Conservation (phyloP, 371 early-diverging fungal species). For the Basidiobolus meristosporus region DNA sequence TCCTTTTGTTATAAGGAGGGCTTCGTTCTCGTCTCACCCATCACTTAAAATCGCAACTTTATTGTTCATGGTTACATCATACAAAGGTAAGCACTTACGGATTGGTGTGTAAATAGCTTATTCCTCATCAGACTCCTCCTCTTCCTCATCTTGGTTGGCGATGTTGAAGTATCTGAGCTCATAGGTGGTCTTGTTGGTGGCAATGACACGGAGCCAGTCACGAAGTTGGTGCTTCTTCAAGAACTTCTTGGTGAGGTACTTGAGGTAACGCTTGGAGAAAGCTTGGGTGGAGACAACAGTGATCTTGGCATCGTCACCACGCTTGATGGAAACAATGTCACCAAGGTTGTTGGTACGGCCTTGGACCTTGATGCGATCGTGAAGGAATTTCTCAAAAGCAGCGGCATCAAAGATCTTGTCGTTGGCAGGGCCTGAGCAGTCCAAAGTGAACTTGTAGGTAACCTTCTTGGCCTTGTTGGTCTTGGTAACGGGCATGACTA, state of each 20-base stretch:
- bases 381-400: conserved; percentile 93
- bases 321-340: conserved; percentile 67
- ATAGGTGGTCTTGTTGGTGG: conserved; percentile 78
- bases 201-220: conserved; percentile 95
- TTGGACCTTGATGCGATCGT: conserved; percentile 94
- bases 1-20: too few relatives aligned
- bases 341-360: conserved; percentile 93
- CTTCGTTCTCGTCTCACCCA: too few relatives aligned
- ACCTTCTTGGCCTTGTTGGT: conserved; percentile 12
- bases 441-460: conserved; percentile 67
- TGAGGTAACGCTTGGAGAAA: conserved; percentile 96
- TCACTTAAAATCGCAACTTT: too few relatives aligned
- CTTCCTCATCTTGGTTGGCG: conserved; percentile 67
- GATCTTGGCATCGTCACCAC: conserved; percentile 43
- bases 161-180: conserved; percentile 93
- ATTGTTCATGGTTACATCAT: too few relatives aligned
- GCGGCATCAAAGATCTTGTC: conserved; percentile 95
- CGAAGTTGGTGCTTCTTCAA: conserved; percentile 97
- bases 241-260: conserved; percentile 99
- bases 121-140: conserved; percentile 44
- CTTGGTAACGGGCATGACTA: too few relatives aligned
- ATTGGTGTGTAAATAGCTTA: too few relatives aligned
- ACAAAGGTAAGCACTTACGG: too few relatives aligned
- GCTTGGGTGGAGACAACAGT: conserved; percentile 54
- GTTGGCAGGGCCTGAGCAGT: conserved; percentile 80